These are phyloP conservation scores for Lentinula detonsa DNA, from an alignment of 768 basidiomycete genomes.

Conservation along the genomic window DNA sequence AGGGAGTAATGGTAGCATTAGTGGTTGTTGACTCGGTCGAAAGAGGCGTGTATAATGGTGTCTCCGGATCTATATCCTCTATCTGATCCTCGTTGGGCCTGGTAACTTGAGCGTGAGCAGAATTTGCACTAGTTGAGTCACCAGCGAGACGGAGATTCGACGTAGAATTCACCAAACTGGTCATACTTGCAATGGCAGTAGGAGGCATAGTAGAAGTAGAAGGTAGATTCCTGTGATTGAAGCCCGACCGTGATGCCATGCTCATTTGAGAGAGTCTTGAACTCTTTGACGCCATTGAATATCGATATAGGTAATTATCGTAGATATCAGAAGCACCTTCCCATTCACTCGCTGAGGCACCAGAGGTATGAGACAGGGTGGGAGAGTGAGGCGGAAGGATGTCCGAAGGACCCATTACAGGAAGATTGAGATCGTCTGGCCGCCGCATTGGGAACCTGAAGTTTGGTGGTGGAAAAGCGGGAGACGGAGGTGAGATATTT, in stretches of 20 bases:
- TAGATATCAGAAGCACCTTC: slow-evolving; percentile 72
- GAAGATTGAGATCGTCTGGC: slow-evolving; percentile 19
- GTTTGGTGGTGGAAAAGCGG: slow-evolving; percentile 1
- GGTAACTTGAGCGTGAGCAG: not conserved
- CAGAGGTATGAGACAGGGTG: not conserved
- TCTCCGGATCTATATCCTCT: not conserved
- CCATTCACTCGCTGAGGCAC: slow-evolving; percentile 32
- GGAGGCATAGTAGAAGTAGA: slow-evolving; percentile 15
- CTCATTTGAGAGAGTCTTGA: slow-evolving; percentile 13
- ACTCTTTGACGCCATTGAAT: slow-evolving; percentile 27
- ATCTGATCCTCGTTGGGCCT: not conserved
- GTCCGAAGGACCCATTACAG: not conserved
- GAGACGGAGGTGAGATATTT: not conserved
- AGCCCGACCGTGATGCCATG: not conserved
- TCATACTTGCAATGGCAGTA: slow-evolving; percentile 10
- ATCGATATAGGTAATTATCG: slow-evolving; percentile 52
- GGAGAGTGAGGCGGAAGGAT: not conserved
- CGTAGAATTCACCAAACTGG: not conserved
- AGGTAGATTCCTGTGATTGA: slow-evolving; percentile 12
- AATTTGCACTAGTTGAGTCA: not conserved
- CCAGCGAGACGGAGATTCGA: not conserved
- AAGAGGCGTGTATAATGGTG: not conserved
- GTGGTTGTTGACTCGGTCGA: not conserved
- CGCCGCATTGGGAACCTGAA: slow-evolving; percentile 4
- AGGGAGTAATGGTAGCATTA: not conserved